Conservation (phyloP, 176 grass and related monocot genomes). For the Rhynchospora breviuscula region DNA sequence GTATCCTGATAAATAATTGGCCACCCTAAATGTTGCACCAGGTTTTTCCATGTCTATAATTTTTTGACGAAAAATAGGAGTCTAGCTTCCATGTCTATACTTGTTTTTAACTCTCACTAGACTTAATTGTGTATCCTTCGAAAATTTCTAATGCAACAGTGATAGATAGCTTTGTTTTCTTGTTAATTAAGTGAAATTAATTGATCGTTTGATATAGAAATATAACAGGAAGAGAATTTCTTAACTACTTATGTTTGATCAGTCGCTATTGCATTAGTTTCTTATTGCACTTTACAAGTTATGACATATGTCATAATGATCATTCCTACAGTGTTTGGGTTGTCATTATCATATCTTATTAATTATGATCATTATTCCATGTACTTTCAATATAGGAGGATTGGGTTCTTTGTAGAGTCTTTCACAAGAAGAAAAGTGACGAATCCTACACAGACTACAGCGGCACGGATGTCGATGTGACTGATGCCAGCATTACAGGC, state of each 20-base stretch:
- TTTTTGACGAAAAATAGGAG: no score
- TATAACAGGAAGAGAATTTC: background rate
- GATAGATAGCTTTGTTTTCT: background rate
- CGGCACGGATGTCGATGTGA: conserved; percentile 27
- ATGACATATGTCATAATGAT: background rate
- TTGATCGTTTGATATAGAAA: background rate
- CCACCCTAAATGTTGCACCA: background rate
- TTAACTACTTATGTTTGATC: background rate
- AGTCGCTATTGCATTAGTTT: conserved; percentile 14
- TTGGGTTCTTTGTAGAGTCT: conserved; percentile 73
- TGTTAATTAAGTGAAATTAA: background rate
- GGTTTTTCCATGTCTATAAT: background rate
- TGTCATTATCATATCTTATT: background rate
- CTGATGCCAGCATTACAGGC: conserved; percentile 6
- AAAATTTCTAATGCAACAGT: background rate
- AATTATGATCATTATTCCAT: background rate
- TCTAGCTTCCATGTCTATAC: background rate
- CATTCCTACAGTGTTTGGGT: background rate
- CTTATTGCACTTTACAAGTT: conserved; percentile 8
- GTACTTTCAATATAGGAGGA: conserved; percentile 41
- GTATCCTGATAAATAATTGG: background rate
- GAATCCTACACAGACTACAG: conserved; percentile 24
- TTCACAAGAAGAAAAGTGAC: conserved; percentile 52
- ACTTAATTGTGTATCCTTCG: background rate
- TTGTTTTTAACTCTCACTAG: background rate